phyloP scores from a whole-genome alignment of 768 basidiomycete species.

The Mycena pura region DNA sequence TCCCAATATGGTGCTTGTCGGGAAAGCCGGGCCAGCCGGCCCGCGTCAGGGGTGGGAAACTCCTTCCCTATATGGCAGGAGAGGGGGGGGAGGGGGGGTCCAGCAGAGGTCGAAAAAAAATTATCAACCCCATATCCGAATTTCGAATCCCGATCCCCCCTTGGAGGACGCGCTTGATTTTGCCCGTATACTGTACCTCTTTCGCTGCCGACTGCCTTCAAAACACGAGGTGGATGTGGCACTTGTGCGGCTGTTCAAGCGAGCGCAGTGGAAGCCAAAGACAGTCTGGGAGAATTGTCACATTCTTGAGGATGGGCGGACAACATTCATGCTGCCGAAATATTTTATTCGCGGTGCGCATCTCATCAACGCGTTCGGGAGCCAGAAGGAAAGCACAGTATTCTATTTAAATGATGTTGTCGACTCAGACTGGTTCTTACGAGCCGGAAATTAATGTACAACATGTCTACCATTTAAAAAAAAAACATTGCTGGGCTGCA shows the following conservation, averaged over 20 bases:
- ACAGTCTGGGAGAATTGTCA: constrained; percentile 14
- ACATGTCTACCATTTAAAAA: too few relatives aligned
- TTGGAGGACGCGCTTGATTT: constrained; percentile 2
- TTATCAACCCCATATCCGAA: too few relatives aligned
- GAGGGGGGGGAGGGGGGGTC: too few relatives aligned
- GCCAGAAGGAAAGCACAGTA: neutral
- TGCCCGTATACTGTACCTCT: neutral
- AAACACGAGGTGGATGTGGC: neutral
- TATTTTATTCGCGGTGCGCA: constrained; percentile 16
- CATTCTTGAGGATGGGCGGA: constrained; percentile 3
- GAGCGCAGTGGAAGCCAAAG: constrained; percentile 9
- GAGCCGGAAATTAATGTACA: constrained; percentile 15
- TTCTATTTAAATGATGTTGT: constrained; percentile 14
- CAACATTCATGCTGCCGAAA: constrained; percentile 13
- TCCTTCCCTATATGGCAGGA: too few relatives aligned
- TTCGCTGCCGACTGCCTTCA: constrained; percentile 2
- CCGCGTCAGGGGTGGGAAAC: too few relatives aligned
- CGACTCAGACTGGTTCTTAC: constrained; percentile 8
- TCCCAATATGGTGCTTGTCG: too few relatives aligned
- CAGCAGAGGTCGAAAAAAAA: too few relatives aligned
- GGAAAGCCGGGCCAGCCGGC: too few relatives aligned
- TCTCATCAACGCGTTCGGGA: constrained; percentile 7
- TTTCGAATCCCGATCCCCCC: too few relatives aligned
- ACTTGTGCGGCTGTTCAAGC: constrained; percentile 12
- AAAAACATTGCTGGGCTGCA: too few relatives aligned